Evolutionary conservation across 1,284 basidiomycete species (phyloP).

Genomic region (Ganoderma multipileum): DNA sequence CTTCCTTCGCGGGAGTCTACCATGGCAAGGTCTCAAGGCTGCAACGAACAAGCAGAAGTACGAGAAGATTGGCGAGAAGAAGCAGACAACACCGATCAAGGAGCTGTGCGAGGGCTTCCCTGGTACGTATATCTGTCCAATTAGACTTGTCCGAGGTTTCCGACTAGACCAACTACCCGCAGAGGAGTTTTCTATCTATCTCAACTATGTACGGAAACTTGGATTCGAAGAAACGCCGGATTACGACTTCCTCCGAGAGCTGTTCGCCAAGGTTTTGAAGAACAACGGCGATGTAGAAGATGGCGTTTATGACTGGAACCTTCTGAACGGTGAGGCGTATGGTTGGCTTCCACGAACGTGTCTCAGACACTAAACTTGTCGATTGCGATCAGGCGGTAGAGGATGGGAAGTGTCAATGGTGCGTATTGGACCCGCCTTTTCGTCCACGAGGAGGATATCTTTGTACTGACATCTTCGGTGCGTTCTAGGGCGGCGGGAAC

Average conservation of each 20-base stretch:
- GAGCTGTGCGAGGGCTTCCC: conserved; percentile 94
- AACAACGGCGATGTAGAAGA: conserved; percentile 89
- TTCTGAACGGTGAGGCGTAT: conserved; percentile 67
- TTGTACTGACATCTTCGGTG: conserved; percentile 38
- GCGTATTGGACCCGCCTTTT: conserved; percentile 37
- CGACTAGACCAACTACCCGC: conserved; percentile 23
- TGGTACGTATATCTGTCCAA: conserved; percentile 54
- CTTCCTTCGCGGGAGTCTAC: conserved; percentile 90
- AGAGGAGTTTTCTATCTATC: conserved; percentile 90
- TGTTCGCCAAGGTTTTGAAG: conserved; percentile 92
- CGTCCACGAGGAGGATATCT: conserved; percentile 29
- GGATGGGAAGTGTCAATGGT: conserved; percentile 93
- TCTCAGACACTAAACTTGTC: conserved; percentile 17
- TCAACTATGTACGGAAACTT: conserved; percentile 89
- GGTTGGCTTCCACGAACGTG: conserved; percentile 21
- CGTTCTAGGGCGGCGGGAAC: conserved; percentile 44
- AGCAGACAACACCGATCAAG: conserved; percentile 95
- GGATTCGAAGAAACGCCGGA: conserved; percentile 96
- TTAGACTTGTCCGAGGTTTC: neutral
- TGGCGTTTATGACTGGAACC: conserved; percentile 90
- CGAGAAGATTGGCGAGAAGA: conserved; percentile 99
- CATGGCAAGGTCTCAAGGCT: conserved; percentile 97
- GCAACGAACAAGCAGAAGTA: conserved; percentile 99
- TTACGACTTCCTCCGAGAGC: conserved; percentile 93
- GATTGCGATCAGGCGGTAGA: conserved; percentile 69